Base-by-base conservation (phyloP, 2,329 filamentous ascomycete genomes). In the Tothia fuscella region DNA sequence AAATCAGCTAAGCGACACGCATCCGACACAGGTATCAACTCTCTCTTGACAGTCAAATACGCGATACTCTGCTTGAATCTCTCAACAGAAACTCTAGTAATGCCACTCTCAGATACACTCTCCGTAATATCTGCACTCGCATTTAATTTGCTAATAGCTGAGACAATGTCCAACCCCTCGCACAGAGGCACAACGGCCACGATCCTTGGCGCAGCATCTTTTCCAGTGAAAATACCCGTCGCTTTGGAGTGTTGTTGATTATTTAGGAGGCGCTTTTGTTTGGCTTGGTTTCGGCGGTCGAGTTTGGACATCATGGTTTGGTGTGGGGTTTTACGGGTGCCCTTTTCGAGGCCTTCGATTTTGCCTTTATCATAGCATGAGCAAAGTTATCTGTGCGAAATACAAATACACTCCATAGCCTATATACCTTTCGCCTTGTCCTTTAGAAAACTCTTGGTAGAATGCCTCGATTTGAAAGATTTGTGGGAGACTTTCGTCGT, bases 221-320 rank as follows among this genome's bases (percentile, higher is more conserved):
- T 78, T 4, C 89, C 91, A n/a, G 75, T 65, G 55, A 98, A 98
- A 17, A 98, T 69, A 28, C 78, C 84, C 0, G 75, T 78, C 40
- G 86, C 81, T 51, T 82, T 81, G 36, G 82, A 71, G 56, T 91
- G 82, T 53, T 91, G 86, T 56, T 79, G 79, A 56, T 87, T 78
- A 63, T 96, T 95, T 51, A 78, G 71, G 47, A 82, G 67, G 54
- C 89, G 83, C 60, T 81, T 79, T 68, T 98, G 91, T 62, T 89
- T 89, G 52, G 86, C 84, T 67, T 93, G 86, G 62, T 98, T 96
- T 53, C 86, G 80, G 46, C 91, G 82, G 63, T 94, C 87, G 60
- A 98, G 75, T 65, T 96, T 98, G 45, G 87, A 93, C 84, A 95
- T 89, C 65, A 95, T 77, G 66, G 94, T 86, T 60, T 98, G 91